These are phyloP conservation scores for Zancudomyces culisetae DNA, from an alignment of 371 early-diverging fungal species.

Conservation along the genomic window DNA sequence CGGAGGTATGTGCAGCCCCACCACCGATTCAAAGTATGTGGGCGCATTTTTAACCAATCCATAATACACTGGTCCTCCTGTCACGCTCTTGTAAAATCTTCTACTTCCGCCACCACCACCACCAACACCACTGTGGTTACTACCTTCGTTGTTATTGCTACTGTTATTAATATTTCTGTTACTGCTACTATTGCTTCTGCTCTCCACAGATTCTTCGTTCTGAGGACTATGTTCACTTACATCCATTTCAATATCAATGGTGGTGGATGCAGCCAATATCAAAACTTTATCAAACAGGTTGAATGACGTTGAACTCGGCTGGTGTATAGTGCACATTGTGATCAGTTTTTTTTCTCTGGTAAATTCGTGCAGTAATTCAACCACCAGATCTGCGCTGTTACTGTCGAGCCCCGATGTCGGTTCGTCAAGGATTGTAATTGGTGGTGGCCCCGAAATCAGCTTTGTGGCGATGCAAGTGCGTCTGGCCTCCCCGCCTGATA, in stretches of 20 bases:
- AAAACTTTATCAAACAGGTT: conserved; percentile 43
- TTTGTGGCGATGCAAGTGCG: conserved; percentile 72
- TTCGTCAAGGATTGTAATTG: conserved; percentile 37
- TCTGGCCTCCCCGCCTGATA: conserved; percentile 76
- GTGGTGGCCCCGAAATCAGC: conserved; percentile 43
- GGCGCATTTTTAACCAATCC: conserved; percentile 30
- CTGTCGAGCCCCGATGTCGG: conserved; percentile 67
- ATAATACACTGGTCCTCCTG: conserved; percentile 30
- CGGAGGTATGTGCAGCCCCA: conserved; percentile 33
- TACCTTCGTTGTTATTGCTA: too few relatives aligned
- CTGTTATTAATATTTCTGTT: too few relatives aligned
- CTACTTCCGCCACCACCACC: too few relatives aligned
- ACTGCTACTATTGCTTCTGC: too few relatives aligned
- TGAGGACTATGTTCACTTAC: too few relatives aligned
- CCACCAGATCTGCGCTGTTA: conserved; percentile 45
- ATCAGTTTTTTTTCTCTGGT: conserved; percentile 35
- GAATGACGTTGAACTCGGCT: conserved; percentile 45
- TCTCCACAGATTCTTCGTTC: too few relatives aligned
- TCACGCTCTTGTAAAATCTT: too few relatives aligned
- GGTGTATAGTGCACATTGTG: conserved; percentile 53
- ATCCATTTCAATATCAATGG: too few relatives aligned
- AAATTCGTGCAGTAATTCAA: conserved; percentile 31
- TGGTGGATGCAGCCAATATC: conserved; percentile 45
- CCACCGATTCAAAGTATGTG: conserved; percentile 28
- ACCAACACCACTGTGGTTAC: too few relatives aligned